phyloP scores from a whole-genome alignment of 1,139 yeast species.

The Lodderomyces beijingensis region DNA sequence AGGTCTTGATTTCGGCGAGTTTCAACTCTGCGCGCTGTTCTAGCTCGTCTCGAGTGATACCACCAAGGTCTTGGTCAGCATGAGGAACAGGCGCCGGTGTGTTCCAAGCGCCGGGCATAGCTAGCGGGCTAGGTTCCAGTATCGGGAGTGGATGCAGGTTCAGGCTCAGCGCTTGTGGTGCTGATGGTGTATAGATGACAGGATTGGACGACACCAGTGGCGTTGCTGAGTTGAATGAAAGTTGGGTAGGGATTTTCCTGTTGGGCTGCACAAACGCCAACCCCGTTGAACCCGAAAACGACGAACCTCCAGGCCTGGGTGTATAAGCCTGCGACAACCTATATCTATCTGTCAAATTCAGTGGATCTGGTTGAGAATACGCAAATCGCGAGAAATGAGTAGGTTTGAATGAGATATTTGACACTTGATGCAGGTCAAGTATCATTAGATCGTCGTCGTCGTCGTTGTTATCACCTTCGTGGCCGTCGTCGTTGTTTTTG shows the following conservation, averaged over 20 bases:
- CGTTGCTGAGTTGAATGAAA: not conserved
- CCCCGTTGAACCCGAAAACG: not conserved
- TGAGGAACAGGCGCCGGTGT: constrained; percentile 35
- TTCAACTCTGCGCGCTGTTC: constrained; percentile 4
- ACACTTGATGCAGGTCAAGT: constrained; percentile 24
- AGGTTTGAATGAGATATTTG: constrained; percentile 19
- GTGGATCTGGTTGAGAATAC: too few species aligned
- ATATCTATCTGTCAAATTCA: too few species aligned
- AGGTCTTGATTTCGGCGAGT: constrained; percentile 6
- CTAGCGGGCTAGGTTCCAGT: too few species aligned
- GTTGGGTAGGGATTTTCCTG: too few species aligned
- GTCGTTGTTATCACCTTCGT: constrained; percentile 2
- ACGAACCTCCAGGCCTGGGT: not conserved
- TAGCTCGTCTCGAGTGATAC: constrained; percentile 6
- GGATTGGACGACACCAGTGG: not conserved
- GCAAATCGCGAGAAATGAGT: constrained; percentile 21
- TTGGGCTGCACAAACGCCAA: not conserved
- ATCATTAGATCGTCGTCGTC: constrained; percentile 21
- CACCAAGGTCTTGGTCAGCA: constrained; percentile 9
- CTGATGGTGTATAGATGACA: not conserved
- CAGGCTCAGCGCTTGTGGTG: not conserved
- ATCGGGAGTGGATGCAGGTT: not conserved
- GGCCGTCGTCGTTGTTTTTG: not conserved
- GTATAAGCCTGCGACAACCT: not conserved
- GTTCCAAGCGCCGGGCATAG: constrained; percentile 16